Conservation (phyloP, 805 yeast genomes). For the Cyberlindnera galapagoensis region DNA sequence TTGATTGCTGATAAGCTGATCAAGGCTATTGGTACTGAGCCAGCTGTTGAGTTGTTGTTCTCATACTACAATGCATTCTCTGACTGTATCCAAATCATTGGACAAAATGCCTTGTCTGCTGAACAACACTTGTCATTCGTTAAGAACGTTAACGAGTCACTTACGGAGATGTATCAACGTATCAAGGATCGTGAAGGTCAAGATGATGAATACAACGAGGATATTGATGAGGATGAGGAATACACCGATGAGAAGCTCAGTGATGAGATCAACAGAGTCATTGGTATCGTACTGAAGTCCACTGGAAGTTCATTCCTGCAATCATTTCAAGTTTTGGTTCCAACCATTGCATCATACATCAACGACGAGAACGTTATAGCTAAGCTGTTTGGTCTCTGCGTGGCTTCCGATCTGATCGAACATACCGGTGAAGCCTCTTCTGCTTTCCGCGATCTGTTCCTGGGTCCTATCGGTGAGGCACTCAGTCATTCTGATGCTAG, state of each 20-base stretch:
- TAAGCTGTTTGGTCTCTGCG: conserved; percentile 71
- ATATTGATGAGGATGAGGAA: conserved; percentile 75
- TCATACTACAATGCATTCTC: conserved; percentile 70
- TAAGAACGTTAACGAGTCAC: conserved; percentile 50
- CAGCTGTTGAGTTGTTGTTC: conserved; percentile 74
- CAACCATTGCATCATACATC: conserved; percentile 55
- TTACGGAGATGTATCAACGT: conserved; percentile 64
- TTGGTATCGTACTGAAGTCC: conserved; percentile 64
- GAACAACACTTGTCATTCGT: conserved; percentile 52
- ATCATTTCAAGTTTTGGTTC: conserved; percentile 57
- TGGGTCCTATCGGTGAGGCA: conserved; percentile 58
- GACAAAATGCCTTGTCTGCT: conserved; percentile 51
- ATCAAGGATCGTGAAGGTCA: conserved; percentile 65
- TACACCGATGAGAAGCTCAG: conserved; percentile 84
- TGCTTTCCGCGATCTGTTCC: conserved; percentile 57
- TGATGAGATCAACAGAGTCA: conserved; percentile 75
- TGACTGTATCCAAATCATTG: conserved; percentile 60
- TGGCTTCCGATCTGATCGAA: conserved; percentile 76
- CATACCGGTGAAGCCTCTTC: conserved; percentile 65
- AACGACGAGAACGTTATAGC: conserved; percentile 62
- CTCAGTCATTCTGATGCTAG: conserved; percentile 60
- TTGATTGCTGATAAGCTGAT: conserved; percentile 62
- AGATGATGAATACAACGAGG: conserved; percentile 86
- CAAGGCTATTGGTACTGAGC: conserved; percentile 65
- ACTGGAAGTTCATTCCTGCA: conserved; percentile 52